Evolutionary conservation across 2,329 filamentous ascomycete genomes (phyloP).

Genomic region (Zalaria obscura): DNA sequence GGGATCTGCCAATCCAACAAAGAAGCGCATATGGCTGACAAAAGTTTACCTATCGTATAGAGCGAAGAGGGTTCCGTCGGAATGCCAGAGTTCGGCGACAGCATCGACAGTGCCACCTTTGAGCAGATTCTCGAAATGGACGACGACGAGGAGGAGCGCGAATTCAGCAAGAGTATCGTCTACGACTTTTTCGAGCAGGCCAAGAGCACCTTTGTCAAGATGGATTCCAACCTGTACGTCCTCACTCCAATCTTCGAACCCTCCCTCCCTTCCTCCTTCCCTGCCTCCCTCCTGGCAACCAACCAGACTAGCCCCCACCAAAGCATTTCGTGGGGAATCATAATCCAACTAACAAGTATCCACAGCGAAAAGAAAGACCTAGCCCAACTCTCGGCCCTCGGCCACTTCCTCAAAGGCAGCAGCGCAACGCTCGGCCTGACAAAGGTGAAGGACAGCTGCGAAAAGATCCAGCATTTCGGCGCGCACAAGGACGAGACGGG

Average conservation of each 20-base stretch:
- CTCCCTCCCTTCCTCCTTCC: neutral
- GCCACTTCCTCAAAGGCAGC: slow-evolving; percentile 95
- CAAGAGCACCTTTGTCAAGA: slow-evolving; percentile 68
- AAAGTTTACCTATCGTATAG: slow-evolving; percentile 10
- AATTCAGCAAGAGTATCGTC: slow-evolving; percentile 82
- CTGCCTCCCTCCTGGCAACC: neutral
- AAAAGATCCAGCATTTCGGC: slow-evolving; percentile 92
- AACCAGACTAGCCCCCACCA: slow-evolving; percentile 1
- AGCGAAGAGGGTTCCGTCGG: slow-evolving; percentile 34
- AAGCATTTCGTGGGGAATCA: neutral
- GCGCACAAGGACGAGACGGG: slow-evolving; percentile 70
- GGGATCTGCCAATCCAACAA: neutral
- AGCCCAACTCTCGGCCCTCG: slow-evolving; percentile 61
- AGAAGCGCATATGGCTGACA: neutral
- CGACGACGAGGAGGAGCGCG: slow-evolving; percentile 68
- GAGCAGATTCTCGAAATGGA: slow-evolving; percentile 98
- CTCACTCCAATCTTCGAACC: neutral
- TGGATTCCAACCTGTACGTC: slow-evolving; percentile 71
- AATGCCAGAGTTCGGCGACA: slow-evolving; percentile 53
- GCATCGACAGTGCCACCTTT: slow-evolving; percentile 70
- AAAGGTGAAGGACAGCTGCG: slow-evolving; percentile 84
- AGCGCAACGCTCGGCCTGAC: slow-evolving; percentile 84
- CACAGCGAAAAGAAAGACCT: slow-evolving; percentile 55
- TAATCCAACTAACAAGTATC: neutral
- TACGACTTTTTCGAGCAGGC: slow-evolving; percentile 89